Evolutionary conservation across 345 rosid species (phyloP), one percentile per base, ranked within the genome.

Genomic region (Eutrema yunnanense): DNA sequence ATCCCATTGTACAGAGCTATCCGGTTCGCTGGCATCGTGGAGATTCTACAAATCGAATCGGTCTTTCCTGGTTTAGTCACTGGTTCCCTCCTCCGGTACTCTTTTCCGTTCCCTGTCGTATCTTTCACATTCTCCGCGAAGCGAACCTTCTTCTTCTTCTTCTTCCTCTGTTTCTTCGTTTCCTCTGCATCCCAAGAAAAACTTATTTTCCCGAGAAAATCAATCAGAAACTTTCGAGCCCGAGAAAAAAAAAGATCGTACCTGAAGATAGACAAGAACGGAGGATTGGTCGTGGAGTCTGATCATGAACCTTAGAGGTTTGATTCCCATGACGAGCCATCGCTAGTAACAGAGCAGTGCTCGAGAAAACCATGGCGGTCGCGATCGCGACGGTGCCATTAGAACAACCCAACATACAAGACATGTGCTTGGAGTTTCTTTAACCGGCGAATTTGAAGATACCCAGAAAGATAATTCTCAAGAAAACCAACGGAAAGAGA

Each of bases 361-460:
- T 84, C n/a, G 98, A 90, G 75, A 88, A 87, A 4, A 81, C 89
- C 92, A 92, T 88, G 73, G 95, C 96, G 4, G 98, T 84, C 8
- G 95, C 96, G 26, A 92, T 71, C 10, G 83, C 90, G 49, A 88
- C 65, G 46, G 79, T 69, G 16, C 84, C 83, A 65, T 79, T 84
- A 32, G 85, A 84, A 67, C 68, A 71, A 48, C 81, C 72, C 8
- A 86, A 63, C 9, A 81, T 73, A 16, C 65, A 68, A 44, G 86
- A 40, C 67, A 71, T 43, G 51, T 19, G 7, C 41, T 9, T 60
- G 67, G 57, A 48, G 53, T 11, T 63, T 75, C 36, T 69, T 42
- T 14, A 43, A 29, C 50, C 3, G 13, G 29, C 34, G 34, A 62
- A n/a, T 9, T 42, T 29, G 61, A 43, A 52, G 62, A 62, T 22